phyloP scores from a whole-genome alignment of 495 filamentous ascomycete species.

The Aspergillus egyptiacus region DNA sequence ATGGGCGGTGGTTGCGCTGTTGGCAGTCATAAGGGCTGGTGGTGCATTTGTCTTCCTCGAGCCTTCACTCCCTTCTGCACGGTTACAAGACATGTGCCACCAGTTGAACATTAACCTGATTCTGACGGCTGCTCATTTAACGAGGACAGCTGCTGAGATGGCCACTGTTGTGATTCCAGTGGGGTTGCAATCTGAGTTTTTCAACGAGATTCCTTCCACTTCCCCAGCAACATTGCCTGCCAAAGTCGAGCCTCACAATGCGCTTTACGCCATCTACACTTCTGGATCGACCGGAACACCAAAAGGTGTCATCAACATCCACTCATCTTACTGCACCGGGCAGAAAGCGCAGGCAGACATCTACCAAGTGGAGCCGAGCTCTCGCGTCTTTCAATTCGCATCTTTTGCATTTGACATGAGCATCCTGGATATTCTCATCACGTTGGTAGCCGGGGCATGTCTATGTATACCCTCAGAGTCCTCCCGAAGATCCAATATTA shows the following conservation, averaged over 20 bases:
- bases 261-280: slow-evolving; percentile 34
- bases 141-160: background rate
- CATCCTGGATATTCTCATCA: slow-evolving; percentile 15
- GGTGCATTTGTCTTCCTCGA: slow-evolving; percentile 42
- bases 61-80: background rate
- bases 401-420: slow-evolving; percentile 21
- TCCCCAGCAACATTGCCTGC: too few species aligned
- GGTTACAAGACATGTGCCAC: background rate
- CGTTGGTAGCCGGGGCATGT: slow-evolving; percentile 15
- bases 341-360: background rate
- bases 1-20: slow-evolving; percentile 24
- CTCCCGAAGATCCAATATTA: slow-evolving; percentile 21
- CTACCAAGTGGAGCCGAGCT: background rate
- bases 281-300: slow-evolving; percentile 38
- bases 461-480: slow-evolving; percentile 21
- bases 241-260: slow-evolving; percentile 6
- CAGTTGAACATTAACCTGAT: background rate
- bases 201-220: too few species aligned
- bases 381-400: background rate
- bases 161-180: background rate
- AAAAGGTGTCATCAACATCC: slow-evolving; percentile 33
- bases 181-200: too few species aligned
- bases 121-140: background rate
- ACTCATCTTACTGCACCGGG: background rate
- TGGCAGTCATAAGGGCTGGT: slow-evolving; percentile 23